Percentiles rank a stretch among this genome's conserved stretches.
Conservation (phyloP, 179 eudicot species). For the Silene vulgaris region DNA sequence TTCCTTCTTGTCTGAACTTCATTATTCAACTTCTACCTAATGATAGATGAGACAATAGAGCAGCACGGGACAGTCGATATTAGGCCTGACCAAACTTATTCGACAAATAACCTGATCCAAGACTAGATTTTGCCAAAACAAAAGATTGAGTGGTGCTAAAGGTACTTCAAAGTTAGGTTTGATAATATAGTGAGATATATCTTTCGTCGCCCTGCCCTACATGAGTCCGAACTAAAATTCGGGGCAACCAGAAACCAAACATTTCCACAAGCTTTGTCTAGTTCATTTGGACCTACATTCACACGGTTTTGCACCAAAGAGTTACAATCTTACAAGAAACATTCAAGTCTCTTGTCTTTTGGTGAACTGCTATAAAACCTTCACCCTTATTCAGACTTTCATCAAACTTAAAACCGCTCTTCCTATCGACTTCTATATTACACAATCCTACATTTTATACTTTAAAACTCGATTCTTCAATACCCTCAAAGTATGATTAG, state of each 20-base stretch:
- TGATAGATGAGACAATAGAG: not conserved
- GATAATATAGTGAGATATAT: too few relatives aligned
- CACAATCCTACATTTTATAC: not conserved
- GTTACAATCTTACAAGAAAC: not conserved
- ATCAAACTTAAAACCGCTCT: not conserved
- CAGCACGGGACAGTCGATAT: too few relatives aligned
- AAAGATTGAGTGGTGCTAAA: too few relatives aligned
- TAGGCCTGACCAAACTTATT: too few relatives aligned
- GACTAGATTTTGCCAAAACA: too few relatives aligned
- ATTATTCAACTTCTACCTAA: not conserved
- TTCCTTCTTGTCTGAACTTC: not conserved
- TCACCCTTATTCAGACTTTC: not conserved
- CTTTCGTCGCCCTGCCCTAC: not conserved
- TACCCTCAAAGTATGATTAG: slow-evolving; percentile 8
- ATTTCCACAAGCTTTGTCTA: slow-evolving; percentile 2
- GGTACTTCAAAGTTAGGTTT: too few relatives aligned
- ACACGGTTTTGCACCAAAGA: slow-evolving; percentile 4
- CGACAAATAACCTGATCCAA: too few relatives aligned
- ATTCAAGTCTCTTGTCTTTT: not conserved
- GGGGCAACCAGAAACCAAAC: not conserved
- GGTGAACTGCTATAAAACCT: not conserved
- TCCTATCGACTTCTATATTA: not conserved
- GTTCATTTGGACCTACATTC: slow-evolving; percentile 5
- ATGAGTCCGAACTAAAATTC: not conserved
- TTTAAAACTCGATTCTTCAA: not conserved